These are phyloP conservation scores for Pouteria glomerata DNA, from an alignment of 148 eudicot genomes.

Conservation along the genomic window DNA sequence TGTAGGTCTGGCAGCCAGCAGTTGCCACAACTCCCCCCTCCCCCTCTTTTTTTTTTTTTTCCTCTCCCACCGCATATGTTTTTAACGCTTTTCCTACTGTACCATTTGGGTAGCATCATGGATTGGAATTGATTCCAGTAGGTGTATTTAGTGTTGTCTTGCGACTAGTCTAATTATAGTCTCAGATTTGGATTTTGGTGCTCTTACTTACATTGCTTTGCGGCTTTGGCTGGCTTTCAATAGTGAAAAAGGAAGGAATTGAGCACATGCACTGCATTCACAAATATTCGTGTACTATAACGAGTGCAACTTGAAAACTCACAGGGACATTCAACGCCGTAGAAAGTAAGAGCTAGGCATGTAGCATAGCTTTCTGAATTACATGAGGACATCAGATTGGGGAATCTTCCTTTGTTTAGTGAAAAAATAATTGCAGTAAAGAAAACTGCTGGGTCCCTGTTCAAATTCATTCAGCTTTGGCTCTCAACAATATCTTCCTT, in stretches of 20 bases:
- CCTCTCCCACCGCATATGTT: neutral
- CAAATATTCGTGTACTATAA: no score
- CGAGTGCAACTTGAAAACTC: neutral
- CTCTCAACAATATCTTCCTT: no score
- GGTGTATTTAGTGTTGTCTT: neutral
- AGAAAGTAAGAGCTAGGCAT: neutral
- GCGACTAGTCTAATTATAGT: neutral
- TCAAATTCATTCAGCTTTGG: no score
- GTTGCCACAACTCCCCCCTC: no score
- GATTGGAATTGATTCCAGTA: neutral
- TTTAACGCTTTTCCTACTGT: neutral
- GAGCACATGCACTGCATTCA: neutral
- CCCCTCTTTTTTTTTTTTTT: no score
- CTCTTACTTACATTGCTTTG: no score
- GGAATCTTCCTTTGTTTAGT: no score
- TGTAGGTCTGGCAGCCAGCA: no score
- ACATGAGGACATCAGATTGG: no score
- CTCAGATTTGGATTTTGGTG: neutral
- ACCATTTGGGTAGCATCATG: neutral
- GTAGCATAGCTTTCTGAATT: neutral
- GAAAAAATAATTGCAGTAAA: no score
- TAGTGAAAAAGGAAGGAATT: neutral
- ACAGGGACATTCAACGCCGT: neutral
- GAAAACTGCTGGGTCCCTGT: no score
- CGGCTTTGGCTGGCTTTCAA: neutral